These are phyloP conservation scores for Pulveroboletus frians DNA, from an alignment of 768 basidiomycete species.

Conservation along the genomic window DNA sequence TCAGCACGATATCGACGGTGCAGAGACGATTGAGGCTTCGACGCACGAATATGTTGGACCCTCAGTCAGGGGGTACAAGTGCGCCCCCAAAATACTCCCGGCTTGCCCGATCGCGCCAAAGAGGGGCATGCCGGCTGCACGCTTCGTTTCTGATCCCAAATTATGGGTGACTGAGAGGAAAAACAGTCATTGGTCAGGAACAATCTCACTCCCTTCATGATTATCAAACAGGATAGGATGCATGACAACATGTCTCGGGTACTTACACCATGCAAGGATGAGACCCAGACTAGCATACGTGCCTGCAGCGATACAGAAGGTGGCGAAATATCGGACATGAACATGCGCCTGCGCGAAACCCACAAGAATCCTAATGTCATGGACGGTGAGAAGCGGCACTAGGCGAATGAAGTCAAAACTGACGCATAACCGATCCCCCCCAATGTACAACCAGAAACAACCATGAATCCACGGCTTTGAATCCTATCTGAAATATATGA, in stretches of 20 bases:
- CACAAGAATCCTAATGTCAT: conserved; percentile 29
- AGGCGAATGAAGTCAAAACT: neutral
- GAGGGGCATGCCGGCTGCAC: conserved; percentile 38
- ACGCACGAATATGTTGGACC: conserved; percentile 37
- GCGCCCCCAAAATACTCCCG: conserved; percentile 39
- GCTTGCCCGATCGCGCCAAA: conserved; percentile 40
- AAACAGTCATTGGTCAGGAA: neutral
- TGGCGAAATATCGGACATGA: conserved; percentile 41
- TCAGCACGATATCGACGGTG: neutral
- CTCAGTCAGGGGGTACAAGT: conserved; percentile 38
- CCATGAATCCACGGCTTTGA: conserved; percentile 37
- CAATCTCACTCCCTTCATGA: neutral
- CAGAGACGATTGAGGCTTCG: neutral
- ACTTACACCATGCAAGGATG: conserved; percentile 46
- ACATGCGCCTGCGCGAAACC: conserved; percentile 24
- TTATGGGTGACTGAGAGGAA: conserved; percentile 35
- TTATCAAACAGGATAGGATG: neutral
- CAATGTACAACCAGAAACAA: conserved; percentile 28
- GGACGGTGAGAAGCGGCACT: neutral
- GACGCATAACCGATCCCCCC: conserved; percentile 43
- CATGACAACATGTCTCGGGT: neutral
- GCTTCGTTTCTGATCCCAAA: conserved; percentile 42
- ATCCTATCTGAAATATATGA: conserved; percentile 42
- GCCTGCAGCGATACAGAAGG: conserved; percentile 42
- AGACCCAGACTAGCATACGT: conserved; percentile 44